Conservation (phyloP, 768 basidiomycete genomes). For the Auricularia cornea region DNA sequence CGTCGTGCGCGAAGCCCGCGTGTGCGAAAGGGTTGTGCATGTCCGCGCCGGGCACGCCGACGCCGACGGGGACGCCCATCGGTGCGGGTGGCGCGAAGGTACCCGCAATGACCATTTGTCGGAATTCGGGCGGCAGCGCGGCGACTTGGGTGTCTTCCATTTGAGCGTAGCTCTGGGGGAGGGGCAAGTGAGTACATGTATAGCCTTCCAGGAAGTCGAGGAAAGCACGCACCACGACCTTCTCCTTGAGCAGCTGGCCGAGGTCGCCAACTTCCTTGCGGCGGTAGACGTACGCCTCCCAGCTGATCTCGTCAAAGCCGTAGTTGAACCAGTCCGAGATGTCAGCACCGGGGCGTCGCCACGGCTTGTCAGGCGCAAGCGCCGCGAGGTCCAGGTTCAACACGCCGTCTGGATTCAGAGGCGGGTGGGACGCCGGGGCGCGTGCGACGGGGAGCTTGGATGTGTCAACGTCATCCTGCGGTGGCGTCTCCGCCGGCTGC, state of each 20-base stretch:
- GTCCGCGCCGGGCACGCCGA: slow-evolving; percentile 30
- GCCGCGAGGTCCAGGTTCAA: slow-evolving; percentile 75
- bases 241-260: slow-evolving; percentile 70
- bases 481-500: background rate
- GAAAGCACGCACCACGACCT: slow-evolving; percentile 65
- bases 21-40: slow-evolving; percentile 17
- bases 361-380: slow-evolving; percentile 67
- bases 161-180: slow-evolving; percentile 62
- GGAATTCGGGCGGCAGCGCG: slow-evolving; percentile 70
- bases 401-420: slow-evolving; percentile 64
- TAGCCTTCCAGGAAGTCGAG: too few species aligned
- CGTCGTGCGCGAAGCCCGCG: slow-evolving; percentile 11
- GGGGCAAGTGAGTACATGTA: too few species aligned
- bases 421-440: slow-evolving; percentile 75
- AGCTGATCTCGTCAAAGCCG: slow-evolving; percentile 94
- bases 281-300: slow-evolving; percentile 87
- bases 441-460: slow-evolving; percentile 54
- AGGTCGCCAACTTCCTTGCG: slow-evolving; percentile 74
- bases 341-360: slow-evolving; percentile 88
- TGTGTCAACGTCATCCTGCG: slow-evolving; percentile 52
- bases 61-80: slow-evolving; percentile 52
- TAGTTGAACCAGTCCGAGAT: slow-evolving; percentile 99
- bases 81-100: slow-evolving; percentile 46
- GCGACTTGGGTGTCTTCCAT: slow-evolving; percentile 77
- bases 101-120: slow-evolving; percentile 78